Base-by-base conservation (phyloP, 352 stramenopile species). In the Phytophthora podocarpi region DNA sequence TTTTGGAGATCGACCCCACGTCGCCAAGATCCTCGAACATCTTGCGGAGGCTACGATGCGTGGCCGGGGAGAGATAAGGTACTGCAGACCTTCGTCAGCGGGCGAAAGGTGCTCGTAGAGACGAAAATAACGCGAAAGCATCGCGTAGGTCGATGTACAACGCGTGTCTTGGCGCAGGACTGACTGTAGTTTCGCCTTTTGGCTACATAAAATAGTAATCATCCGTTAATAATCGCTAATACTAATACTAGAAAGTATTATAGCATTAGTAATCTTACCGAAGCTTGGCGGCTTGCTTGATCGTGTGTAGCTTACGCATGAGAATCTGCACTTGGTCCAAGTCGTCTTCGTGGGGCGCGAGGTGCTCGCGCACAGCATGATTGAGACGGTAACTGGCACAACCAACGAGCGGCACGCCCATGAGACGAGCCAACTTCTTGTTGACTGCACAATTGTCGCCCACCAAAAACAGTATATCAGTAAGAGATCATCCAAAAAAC, bases 1-100 rank as follows among this genome's bases (percentile, higher is more conserved):
- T 49, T 21, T 59, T 59, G 39, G 37, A 48, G 5, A 58, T 24
- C 3, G 37, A 59, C 30, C 45, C 39, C 1, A 50, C 39, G 13
- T n/a, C 37, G 20, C 16, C 5, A 0, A 58, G 35, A 24, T 48
- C 28, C n/a, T n/a, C n/a, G n/a, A 49, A 23, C 5, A 42, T 27
- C 39, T 30, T 32, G 9, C 13, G n/a, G 10, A 9, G 43, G 27
- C 15, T 43, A 0, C 51, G 37, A n/a, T 46, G 34, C 26, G 24
- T 42, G 11, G 34, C 8, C 37, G 51, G 1, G 51, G 51, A 9
- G 39, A 30, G 1, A 55, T 0, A 4, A 35, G 12, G 12, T 45
- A 32, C 4, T 7, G 20, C 15, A 55, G n/a, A 13, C 46, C 46
- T 2, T 54, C 30, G 13, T 54, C 46, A 13, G 16, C 31, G 6